Base-by-base conservation (phyloP, 306 rosid species). In the Rubus parviflorus region DNA sequence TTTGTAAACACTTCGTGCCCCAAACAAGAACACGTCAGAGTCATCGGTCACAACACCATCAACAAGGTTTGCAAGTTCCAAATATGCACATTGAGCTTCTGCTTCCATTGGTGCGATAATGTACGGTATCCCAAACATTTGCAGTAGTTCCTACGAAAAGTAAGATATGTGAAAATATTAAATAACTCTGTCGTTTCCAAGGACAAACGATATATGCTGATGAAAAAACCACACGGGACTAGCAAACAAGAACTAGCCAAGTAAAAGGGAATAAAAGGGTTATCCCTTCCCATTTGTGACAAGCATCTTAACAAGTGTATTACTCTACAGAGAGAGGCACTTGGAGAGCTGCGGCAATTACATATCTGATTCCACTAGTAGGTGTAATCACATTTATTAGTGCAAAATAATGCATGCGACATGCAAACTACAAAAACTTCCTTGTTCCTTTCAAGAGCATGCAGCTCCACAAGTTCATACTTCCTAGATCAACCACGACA, bases 31-130 rank as follows among this genome's bases (percentile, higher is more conserved):
- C 45, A 84, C 98, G 71, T 94, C 98, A 30, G 98, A 94, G 83
- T 94, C 98, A 84, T 94, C 98, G 42, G 98, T 94, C 76, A 94
- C 97, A 75, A 94, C 97, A 81, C 98, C 98, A 87, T 94, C 98
- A 82, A 94, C 98, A 84, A 92, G 87, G 72, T 89, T 90, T 41
- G 88, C 83, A 48, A 81, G 88, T 82, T 94, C 97, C 97, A 94
- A 75, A 83, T 83, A 88, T 70, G 98, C 98, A 81, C 98, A 94
- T 71, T 94, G 98, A 22, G 97, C 97, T 88, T 94, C 98, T 43
- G 98, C 98, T 87, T 94, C 98, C 97, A 90, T 94, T 2, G 98
- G 98, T 68, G 98, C 96, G 81, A 94, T 90, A 76, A 94, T 92
- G 87, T 92, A 94, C 15, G 98, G 98, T 87, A 92, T 83, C 58